Percentiles rank a stretch among this genome's conserved stretches.
phyloP scores from a whole-genome alignment of 495 filamentous ascomycete genomes.

The Usnea hakonensis region DNA sequence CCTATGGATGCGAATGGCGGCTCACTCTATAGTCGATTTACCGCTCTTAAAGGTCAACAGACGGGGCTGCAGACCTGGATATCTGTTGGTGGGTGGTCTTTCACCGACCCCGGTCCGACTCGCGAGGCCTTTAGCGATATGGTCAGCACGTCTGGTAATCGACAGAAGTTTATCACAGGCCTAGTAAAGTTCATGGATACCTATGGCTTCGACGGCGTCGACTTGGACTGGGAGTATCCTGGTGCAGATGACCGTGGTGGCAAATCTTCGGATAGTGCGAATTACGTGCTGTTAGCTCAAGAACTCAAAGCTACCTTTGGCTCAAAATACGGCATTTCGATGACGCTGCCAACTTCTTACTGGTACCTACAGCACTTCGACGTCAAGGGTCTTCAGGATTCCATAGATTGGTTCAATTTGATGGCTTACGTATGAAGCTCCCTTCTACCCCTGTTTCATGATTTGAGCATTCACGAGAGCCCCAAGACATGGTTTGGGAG shows the following conservation, averaged over 20 bases:
- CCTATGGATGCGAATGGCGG: conserved; percentile 23
- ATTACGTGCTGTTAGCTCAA: conserved; percentile 24
- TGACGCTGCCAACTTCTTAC: conserved; percentile 41
- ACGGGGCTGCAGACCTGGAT: conserved; percentile 25
- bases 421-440: too few species aligned
- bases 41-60: conserved; percentile 22
- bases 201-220: conserved; percentile 46
- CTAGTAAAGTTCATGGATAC: conserved; percentile 33
- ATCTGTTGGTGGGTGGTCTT: conserved; percentile 38
- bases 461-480: too few species aligned
- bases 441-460: too few species aligned
- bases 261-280: conserved; percentile 20
- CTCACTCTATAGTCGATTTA: conserved; percentile 22
- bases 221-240: conserved; percentile 32
- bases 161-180: conserved; percentile 38
- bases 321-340: conserved; percentile 30
- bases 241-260: conserved; percentile 26
- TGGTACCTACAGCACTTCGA: conserved; percentile 51
- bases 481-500: too few species aligned
- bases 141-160: conserved; percentile 26
- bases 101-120: conserved; percentile 29
- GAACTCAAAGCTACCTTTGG: conserved; percentile 20
- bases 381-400: conserved; percentile 26
- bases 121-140: conserved; percentile 30
- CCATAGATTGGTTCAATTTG: conserved; percentile 47